phyloP scores from a whole-genome alignment of 1,284 basidiomycete species.

The Meira miltonrushii region DNA sequence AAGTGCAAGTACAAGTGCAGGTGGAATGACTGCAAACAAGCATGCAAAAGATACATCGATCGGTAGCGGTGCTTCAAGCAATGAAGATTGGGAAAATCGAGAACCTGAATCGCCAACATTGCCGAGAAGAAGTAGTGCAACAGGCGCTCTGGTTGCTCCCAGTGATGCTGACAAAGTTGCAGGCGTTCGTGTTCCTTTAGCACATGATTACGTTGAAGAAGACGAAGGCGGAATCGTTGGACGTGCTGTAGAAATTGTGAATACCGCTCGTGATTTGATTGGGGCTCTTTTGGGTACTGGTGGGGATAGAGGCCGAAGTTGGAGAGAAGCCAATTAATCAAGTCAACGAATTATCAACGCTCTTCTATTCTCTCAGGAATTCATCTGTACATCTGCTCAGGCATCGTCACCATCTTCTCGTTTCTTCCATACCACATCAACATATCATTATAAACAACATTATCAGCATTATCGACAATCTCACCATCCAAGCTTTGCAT shows the following conservation, averaged over 20 bases:
- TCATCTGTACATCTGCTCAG: not conserved
- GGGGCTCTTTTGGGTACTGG: conserved; percentile 28
- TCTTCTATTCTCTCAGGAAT: not conserved
- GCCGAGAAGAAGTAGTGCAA: conserved; percentile 33
- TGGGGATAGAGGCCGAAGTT: conserved; percentile 11
- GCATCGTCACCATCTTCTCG: not conserved
- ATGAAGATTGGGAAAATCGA: conserved; percentile 10
- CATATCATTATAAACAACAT: too few relatives aligned
- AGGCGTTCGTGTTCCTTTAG: conserved; percentile 35
- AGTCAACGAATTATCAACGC: not conserved
- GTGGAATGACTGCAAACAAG: not conserved
- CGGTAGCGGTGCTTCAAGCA: conserved; percentile 1
- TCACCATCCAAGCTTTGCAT: too few relatives aligned
- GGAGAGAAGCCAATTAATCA: conserved; percentile 6
- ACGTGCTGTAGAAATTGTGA: conserved; percentile 49
- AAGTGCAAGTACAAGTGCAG: conserved; percentile 8
- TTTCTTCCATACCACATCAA: not conserved
- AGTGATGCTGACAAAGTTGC: conserved; percentile 29
- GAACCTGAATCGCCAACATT: conserved; percentile 31
- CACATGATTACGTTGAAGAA: conserved; percentile 50
- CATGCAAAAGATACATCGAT: too few relatives aligned
- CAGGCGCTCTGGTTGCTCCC: conserved; percentile 45
- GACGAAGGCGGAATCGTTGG: conserved; percentile 49
- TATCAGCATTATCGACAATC: too few relatives aligned
- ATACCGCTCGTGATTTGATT: conserved; percentile 48